Percentiles rank a stretch among this genome's conserved stretches.
Evolutionary conservation across 768 basidiomycete species (phyloP).

Genomic region (Leccinum variicolor): DNA sequence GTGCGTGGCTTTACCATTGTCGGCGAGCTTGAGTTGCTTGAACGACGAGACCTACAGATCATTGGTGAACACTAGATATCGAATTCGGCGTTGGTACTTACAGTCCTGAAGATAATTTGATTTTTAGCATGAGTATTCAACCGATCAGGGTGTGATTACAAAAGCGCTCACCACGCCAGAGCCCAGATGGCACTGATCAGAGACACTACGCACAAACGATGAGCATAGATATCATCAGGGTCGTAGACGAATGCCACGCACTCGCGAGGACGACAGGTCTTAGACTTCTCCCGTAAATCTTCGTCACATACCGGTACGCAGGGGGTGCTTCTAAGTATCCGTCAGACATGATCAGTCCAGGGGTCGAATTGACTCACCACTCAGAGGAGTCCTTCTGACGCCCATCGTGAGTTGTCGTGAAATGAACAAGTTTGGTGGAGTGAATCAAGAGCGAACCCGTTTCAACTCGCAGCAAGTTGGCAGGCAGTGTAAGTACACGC

Average conservation of each 20-base stretch:
- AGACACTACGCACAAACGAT: constrained; percentile 28
- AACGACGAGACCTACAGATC: constrained; percentile 56
- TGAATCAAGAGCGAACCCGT: not conserved
- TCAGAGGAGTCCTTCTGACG: constrained; percentile 7
- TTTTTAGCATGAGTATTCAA: not conserved
- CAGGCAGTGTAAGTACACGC: not conserved
- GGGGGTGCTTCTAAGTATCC: constrained; percentile 41
- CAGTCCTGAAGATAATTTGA: constrained; percentile 15
- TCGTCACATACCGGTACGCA: constrained; percentile 56
- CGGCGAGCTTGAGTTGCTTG: constrained; percentile 46
- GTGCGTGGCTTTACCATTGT: constrained; percentile 38
- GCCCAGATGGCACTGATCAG: constrained; percentile 55
- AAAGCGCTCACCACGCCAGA: constrained; percentile 54
- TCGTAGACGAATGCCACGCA: constrained; percentile 25
- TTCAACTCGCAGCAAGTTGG: not conserved
- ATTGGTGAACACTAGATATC: not conserved
- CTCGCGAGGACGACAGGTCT: constrained; percentile 55
- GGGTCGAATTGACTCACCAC: constrained; percentile 10
- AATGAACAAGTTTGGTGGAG: not conserved
- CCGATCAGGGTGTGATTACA: too few relatives aligned
- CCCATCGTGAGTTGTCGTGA: constrained; percentile 12
- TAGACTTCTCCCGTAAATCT: constrained; percentile 54
- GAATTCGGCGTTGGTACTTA: constrained; percentile 5
- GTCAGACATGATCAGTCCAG: not conserved
- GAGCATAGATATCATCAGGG: not conserved